A percentile compares a stretch with the other conserved stretches of the same genome.
These are phyloP conservation scores for Hypoxylon sp. DNA, from an alignment of 2,329 filamentous ascomycete species.

Conservation along the genomic window DNA sequence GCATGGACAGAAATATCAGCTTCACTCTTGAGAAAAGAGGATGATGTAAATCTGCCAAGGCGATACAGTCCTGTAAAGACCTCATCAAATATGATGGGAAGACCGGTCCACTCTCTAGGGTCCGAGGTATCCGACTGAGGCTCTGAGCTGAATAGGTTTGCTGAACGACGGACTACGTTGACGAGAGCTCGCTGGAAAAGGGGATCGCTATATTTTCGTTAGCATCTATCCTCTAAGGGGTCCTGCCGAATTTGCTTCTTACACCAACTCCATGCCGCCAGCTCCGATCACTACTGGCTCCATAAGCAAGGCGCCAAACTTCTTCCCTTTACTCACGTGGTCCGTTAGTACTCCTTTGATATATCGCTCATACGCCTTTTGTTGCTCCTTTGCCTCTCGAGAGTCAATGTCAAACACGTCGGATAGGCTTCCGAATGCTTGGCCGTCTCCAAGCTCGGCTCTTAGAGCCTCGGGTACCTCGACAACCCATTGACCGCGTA, in stretches of 20 bases:
- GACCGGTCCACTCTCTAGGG: conserved; percentile 68
- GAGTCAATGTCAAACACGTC: conserved; percentile 67
- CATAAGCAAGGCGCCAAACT: conserved; percentile 80
- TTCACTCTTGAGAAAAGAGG: conserved; percentile 72
- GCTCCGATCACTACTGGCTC: conserved; percentile 84
- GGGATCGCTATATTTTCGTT: conserved; percentile 66
- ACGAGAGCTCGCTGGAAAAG: conserved; percentile 80
- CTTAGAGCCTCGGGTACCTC: conserved; percentile 61
- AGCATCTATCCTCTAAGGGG: conserved; percentile 9
- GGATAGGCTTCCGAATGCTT: conserved; percentile 57
- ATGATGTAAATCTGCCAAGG: conserved; percentile 75
- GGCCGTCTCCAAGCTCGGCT: conserved; percentile 53
- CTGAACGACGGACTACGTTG: conserved; percentile 68
- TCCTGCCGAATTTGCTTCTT: conserved; percentile 47
- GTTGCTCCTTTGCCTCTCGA: conserved; percentile 56
- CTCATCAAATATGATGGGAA: conserved; percentile 85
- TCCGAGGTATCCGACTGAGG: conserved; percentile 10
- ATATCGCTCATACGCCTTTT: conserved; percentile 64
- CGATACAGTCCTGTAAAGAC: conserved; percentile 89
- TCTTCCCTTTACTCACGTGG: conserved; percentile 64
- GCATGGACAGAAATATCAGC: conserved; percentile 84
- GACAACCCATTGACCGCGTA: conserved; percentile 71
- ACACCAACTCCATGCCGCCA: conserved; percentile 84
- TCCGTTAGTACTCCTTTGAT: conserved; percentile 63
- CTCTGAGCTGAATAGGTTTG: conserved; percentile 60